Base-by-base conservation (phyloP, 2,329 filamentous ascomycete species). In the Aspergillus luchuensis region DNA sequence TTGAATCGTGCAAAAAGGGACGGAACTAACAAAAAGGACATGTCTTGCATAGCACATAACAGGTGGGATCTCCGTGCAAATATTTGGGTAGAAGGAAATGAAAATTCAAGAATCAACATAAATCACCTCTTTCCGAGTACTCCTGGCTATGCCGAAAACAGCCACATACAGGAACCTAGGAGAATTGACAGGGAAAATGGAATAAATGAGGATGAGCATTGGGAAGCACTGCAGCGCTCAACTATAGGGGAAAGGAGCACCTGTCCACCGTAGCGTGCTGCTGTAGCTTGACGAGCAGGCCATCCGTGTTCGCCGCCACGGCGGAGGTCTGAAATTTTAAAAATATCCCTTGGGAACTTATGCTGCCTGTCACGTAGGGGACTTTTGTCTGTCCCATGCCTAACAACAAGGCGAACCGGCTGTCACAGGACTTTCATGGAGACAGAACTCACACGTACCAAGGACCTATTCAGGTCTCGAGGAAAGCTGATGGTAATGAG, bases 131-230 rank as follows among this genome's bases (percentile, higher is more conserved):
- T 73, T 71, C 66, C 64, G 65, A 63, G 64, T 69, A 68, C 69
- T 69, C 72, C 71, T 69, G 66, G 68, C 67, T 69, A 73, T 74
- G 72, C 69, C 65, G 63, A 65, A 70, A 63, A 61, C 60, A 65
- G 60, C 56, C 60, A 60, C 54, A 62, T 59, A 61, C 59, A 63
- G 51, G 49, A 59, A 59, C 57, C 19, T 56, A 49, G 59, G 56
- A 56, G 55, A 56, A 58, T 54, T 38, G 60, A 59, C 33, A 56
- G 60, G 45, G 56, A 49, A 59, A 57, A 61, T 15, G 60, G 48
- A 23, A 48, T 58, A 57, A 53, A 56, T 55, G 47, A 61, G 36
- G 25, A 56, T 49, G 58, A 39, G 50, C 50, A 57, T 60, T 52
- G 13, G 36, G 30, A 50, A 53, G 19, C 49, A 36, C 49, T 51